These are phyloP conservation scores for Stagonosporopsis tanaceti DNA, from an alignment of 2,329 filamentous ascomycete genomes.

Conservation along the genomic window DNA sequence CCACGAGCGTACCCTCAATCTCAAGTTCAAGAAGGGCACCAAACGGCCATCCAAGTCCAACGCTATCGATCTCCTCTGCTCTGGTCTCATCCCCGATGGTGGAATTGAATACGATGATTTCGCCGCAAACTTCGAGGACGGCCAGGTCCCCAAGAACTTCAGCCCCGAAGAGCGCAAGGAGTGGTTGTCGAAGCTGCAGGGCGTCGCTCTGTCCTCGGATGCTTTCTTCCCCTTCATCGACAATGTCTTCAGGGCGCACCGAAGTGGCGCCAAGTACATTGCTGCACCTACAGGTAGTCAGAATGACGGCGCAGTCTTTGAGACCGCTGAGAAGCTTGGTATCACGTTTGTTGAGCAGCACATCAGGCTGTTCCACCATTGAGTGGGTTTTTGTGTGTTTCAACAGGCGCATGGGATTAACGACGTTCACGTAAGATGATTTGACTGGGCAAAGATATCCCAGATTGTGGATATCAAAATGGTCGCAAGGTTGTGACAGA, in stretches of 20 bases:
- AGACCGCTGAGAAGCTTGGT: slow-evolving; percentile 88
- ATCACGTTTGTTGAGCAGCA: slow-evolving; percentile 97
- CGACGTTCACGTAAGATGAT: slow-evolving; percentile 19
- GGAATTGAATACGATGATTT: slow-evolving; percentile 87
- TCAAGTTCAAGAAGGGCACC: slow-evolving; percentile 97
- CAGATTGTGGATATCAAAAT: slow-evolving; percentile 16
- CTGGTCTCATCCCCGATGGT: slow-evolving; percentile 82
- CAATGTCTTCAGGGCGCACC: slow-evolving; percentile 90
- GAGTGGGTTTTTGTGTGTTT: slow-evolving; percentile 39
- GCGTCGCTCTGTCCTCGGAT: slow-evolving; percentile 90
- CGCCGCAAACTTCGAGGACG: slow-evolving; percentile 85
- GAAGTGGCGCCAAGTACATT: slow-evolving; percentile 94
- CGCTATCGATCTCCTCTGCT: slow-evolving; percentile 93
- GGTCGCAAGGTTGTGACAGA: slow-evolving; percentile 5
- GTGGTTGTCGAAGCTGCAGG: slow-evolving; percentile 82
- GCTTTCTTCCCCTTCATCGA: slow-evolving; percentile 99
- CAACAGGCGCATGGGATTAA: slow-evolving; percentile 20
- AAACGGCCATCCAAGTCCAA: slow-evolving; percentile 99
- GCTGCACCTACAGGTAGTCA: slow-evolving; percentile 91
- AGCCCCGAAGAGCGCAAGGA: slow-evolving; percentile 82
- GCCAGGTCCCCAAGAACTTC: slow-evolving; percentile 76
- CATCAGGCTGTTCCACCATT: slow-evolving; percentile 94
- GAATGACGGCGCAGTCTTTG: slow-evolving; percentile 82
- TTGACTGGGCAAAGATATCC: slow-evolving; percentile 15
- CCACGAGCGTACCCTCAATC: slow-evolving; percentile 83